Percentiles rank a stretch among this genome's conserved stretches.
phyloP scores from a whole-genome alignment of 306 rosid genomes.

The Gastrolobium villosum region DNA sequence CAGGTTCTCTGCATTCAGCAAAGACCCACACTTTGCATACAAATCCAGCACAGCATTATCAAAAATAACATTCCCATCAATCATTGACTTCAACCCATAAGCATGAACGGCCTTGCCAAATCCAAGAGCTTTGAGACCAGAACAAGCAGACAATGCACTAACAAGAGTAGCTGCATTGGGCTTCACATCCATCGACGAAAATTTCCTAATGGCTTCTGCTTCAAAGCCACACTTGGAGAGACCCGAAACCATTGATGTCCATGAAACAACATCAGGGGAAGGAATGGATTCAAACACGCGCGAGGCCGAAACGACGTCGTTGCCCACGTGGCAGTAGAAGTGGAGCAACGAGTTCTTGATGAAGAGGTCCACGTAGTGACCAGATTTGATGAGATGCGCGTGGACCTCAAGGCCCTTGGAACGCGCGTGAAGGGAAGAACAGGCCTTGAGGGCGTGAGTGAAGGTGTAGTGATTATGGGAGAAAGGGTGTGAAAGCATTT shows the following conservation, averaged over 20 bases:
- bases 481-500: conserved; percentile 65
- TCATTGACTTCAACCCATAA: conserved; percentile 56
- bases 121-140: conserved; percentile 59
- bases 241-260: conserved; percentile 79
- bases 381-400: conserved; percentile 67
- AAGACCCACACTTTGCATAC: conserved; percentile 68
- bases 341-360: conserved; percentile 76
- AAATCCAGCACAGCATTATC: conserved; percentile 67
- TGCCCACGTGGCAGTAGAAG: conserved; percentile 59
- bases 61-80: conserved; percentile 52
- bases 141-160: conserved; percentile 70
- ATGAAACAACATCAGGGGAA: conserved; percentile 76
- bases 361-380: conserved; percentile 68
- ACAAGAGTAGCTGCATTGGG: conserved; percentile 76
- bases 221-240: conserved; percentile 72
- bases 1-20: conserved; percentile 58
- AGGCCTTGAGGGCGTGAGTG: conserved; percentile 76
- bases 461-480: conserved; percentile 80
- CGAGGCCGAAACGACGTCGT: conserved; percentile 63
- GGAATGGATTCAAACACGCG: conserved; percentile 59
- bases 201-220: conserved; percentile 64
- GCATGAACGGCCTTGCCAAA: conserved; percentile 74
- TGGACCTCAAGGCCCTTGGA: conserved; percentile 77
- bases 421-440: conserved; percentile 52
- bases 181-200: conserved; percentile 61